These are phyloP conservation scores for Fusarium sororula DNA, from an alignment of 2,329 filamentous ascomycete species.

Conservation along the genomic window DNA sequence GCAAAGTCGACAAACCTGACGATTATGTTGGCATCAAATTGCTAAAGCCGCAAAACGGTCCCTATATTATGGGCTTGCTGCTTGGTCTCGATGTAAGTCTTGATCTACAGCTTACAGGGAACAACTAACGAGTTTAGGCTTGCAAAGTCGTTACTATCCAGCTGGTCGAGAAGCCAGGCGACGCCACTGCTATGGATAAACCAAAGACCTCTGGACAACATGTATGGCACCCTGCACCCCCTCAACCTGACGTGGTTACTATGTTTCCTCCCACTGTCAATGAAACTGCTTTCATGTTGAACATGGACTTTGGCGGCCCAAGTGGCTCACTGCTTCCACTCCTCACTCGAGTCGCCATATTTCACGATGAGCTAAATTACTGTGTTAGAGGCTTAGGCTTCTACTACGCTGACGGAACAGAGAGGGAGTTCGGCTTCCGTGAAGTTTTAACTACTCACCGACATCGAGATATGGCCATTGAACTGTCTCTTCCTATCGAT, in stretches of 20 bases:
- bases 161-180: background rate
- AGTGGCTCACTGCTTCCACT: background rate
- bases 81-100: constrained; percentile 18
- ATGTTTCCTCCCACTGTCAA: fast-evolving
- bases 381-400: background rate
- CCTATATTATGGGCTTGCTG: background rate
- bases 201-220: no score
- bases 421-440: background rate
- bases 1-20: background rate
- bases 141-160: background rate
- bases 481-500: constrained; percentile 1
- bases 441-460: no score
- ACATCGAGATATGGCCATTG: background rate
- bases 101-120: fast-evolving
- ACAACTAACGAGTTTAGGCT: background rate
- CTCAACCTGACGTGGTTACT: background rate
- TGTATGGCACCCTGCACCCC: background rate
- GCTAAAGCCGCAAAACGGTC: background rate
- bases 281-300: background rate
- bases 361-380: background rate
- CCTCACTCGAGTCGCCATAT: background rate
- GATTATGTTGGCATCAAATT: background rate
- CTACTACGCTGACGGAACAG: background rate
- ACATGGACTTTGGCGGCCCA: constrained; percentile 15
- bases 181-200: fast-evolving